phyloP scores from a whole-genome alignment of 805 yeast genomes.

The Nematodospora valgi region DNA sequence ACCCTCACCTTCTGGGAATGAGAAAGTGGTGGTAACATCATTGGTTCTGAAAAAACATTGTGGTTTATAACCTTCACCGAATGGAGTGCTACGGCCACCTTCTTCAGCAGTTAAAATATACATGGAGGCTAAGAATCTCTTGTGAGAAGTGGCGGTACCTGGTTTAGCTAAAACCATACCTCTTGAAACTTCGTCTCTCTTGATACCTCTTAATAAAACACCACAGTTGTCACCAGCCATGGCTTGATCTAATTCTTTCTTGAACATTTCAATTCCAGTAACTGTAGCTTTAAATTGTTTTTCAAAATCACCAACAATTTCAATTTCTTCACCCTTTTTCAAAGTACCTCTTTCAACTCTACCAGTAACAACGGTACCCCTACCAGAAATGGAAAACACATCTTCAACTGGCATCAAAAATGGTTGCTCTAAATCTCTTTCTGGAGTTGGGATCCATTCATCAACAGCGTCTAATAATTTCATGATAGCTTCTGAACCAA shows the following conservation, averaged over 20 bases:
- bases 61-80: slow-evolving; percentile 96
- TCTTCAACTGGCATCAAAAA: slow-evolving; percentile 97
- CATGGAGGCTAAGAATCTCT: slow-evolving; percentile 88
- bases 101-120: slow-evolving; percentile 93
- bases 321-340: slow-evolving; percentile 98
- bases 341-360: slow-evolving; percentile 98
- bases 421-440: slow-evolving; percentile 92
- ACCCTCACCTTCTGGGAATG: slow-evolving; percentile 72
- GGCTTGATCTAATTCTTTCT: slow-evolving; percentile 96
- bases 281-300: slow-evolving; percentile 89
- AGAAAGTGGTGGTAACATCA: slow-evolving; percentile 85
- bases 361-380: slow-evolving; percentile 99
- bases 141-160: slow-evolving; percentile 87
- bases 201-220: slow-evolving; percentile 93
- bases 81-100: slow-evolving; percentile 99
- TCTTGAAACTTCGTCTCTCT: slow-evolving; percentile 94
- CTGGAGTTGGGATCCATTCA: slow-evolving; percentile 92
- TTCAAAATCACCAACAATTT: slow-evolving; percentile 89
- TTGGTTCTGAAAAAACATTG: slow-evolving; percentile 96
- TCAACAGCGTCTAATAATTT: slow-evolving; percentile 91
- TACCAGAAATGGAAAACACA: slow-evolving; percentile 96
- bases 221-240: slow-evolving; percentile 99
- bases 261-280: slow-evolving; percentile 99
- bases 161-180: slow-evolving; percentile 98
- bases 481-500: slow-evolving; percentile 81